Base-by-base conservation (phyloP, 2,329 filamentous ascomycete genomes). In the Neofusicoccum sp. region DNA sequence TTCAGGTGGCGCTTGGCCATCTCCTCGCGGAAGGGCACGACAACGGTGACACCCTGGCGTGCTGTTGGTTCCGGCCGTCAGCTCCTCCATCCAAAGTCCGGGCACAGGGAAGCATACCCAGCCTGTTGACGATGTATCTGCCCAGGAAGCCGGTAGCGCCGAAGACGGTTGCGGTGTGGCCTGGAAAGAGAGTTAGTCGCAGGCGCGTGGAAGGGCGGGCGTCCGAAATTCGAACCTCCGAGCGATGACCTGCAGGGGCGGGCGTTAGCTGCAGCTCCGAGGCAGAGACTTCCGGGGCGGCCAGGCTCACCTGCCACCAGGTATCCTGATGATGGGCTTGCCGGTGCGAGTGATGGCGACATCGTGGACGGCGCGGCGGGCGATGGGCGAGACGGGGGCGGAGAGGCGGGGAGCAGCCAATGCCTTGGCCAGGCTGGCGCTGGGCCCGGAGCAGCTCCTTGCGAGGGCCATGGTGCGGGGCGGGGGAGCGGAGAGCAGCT, bases 1-100 rank as follows among this genome's bases (percentile, higher is more conserved):
- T 98, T 98, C 74, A 99, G 83, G 81, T 98, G 94, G 71, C 95
- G 89, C 85, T 98, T 98, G 71, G 90, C 84, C 93, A 97, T 98
- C 80, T 98, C 95, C 83, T 99, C 95, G 49, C 95, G 89, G 84
- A 87, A 99, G 56, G 95, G 95, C 65, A 98, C 80, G 65, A 99
- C 87, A 44, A 99, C 95, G 43, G 90, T 97, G 79, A 92, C 96
- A 88, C 95, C 95, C 81, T 93, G 88, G 67, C 91, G 89, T 71
- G 95, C 94, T 96, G 73, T 73, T 71, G 54, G 54, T 11, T 33
- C 34, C 16, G 52, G 43, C n/a, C 14, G 16, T 49, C 36, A 48
- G 59, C 59, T 8, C 59, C 44, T 34, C n/a, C 1, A 22, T 7
- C 9, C 6, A 11, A 29, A n/a, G 49, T 22, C 11, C 41, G 14